Percentiles rank a stretch among this genome's conserved stretches.
These are phyloP conservation scores for Leccinum truebloodii DNA, from an alignment of 768 basidiomycete genomes.

Conservation along the genomic window DNA sequence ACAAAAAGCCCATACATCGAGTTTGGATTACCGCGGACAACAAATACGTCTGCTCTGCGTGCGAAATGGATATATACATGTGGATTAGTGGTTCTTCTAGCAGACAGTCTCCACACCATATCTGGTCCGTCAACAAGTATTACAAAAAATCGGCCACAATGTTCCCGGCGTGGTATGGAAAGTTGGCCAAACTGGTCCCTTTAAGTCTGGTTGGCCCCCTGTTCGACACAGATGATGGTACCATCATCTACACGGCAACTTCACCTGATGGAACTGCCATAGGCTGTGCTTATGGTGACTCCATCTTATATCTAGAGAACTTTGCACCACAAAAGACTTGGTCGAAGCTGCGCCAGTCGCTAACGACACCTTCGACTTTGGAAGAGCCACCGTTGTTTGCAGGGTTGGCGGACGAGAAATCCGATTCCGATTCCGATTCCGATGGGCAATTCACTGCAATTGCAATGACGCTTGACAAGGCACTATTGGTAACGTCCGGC, in stretches of 20 bases:
- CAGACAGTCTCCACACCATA: constrained; percentile 9
- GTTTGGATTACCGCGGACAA: constrained; percentile 22
- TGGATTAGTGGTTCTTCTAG: constrained; percentile 11
- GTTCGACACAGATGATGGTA: constrained; percentile 10
- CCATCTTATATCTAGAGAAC: constrained; percentile 6
- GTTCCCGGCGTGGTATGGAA: constrained; percentile 20
- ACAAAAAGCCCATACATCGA: constrained; percentile 17
- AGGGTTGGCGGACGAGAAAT: too few species aligned
- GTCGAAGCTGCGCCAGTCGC: constrained; percentile 9
- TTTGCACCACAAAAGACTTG: neutral
- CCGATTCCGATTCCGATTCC: neutral
- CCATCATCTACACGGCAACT: constrained; percentile 2
- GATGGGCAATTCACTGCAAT: neutral
- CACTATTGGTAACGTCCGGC: constrained; percentile 11
- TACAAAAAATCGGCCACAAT: constrained; percentile 5
- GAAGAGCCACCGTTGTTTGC: constrained; percentile 10
- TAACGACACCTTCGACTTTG: constrained; percentile 5
- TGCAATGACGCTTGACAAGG: constrained; percentile 10
- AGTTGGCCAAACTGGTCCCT: constrained; percentile 9
- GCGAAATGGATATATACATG: constrained; percentile 15
- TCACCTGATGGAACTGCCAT: constrained; percentile 13
- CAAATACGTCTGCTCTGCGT: constrained; percentile 14
- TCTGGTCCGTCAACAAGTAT: constrained; percentile 19
- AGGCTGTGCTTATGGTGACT: neutral
- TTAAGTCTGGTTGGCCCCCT: constrained; percentile 6